Evolutionary conservation across 306 rosid species (phyloP), one percentile per base, ranked within the genome.

Genomic region (Vigna mungo): DNA sequence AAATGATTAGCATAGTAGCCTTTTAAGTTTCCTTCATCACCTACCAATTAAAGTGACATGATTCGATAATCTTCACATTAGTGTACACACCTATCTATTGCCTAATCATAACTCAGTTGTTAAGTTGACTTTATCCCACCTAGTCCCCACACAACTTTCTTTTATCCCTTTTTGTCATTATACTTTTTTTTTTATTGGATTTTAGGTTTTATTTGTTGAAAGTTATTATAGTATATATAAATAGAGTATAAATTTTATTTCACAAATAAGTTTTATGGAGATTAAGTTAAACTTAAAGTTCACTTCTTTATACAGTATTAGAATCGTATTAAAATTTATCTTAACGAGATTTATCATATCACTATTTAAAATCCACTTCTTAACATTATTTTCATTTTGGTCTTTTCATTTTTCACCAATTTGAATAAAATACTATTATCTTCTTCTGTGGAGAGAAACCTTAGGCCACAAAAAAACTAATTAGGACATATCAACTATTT

Each of bases 11-110:
- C 46, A 3, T 15, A 74, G 76, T 69, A 78, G 77, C 80, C 70
- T 82, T 83, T 84, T 32, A 85, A 85, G 87, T 74, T 53, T 74
- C 84, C 68, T 52, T 61, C 79, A 46, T 52, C 87, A 87, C 93
- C 93, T 53, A 83, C 89, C 89, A 81, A 84, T 81, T 84, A 91
- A 87, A 91, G 81, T 49, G 96, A 84, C 96, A 80, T 85, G 60
- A 82, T 83, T 79, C 32, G 39, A 39, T 34, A 27, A 65, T 81
- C 39, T 68, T 39, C 6, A 53, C 16, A 75, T 63, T 75, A 73
- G 44, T 11, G 51, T 61, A 15, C 64, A 67, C 39, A 56, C 77
- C 77, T 75, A 68, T 65, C 72, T 58, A 81, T 81, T 68, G 76
- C 80, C 65, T 66, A 74, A 84, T 84, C 52, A 87, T 85, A 76